These are phyloP conservation scores for Allantophomopsis cytisporea DNA, from an alignment of 2,329 filamentous ascomycete genomes.

Conservation along the genomic window DNA sequence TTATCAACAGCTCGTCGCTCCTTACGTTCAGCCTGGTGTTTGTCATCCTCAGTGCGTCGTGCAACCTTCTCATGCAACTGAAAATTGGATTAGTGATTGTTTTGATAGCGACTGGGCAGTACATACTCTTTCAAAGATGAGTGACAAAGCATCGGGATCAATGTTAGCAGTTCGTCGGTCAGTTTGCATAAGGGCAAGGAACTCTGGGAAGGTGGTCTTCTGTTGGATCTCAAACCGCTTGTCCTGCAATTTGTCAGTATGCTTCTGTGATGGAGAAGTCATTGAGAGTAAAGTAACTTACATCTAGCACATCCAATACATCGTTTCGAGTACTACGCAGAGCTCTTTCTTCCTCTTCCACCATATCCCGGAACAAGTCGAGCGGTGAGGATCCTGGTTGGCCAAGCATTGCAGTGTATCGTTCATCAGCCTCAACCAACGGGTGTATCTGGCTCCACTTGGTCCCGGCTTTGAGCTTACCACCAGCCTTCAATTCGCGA, in stretches of 20 bases:
- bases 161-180: constrained; percentile 83
- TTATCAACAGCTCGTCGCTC: constrained; percentile 77
- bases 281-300: constrained; percentile 27
- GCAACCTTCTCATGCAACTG: constrained; percentile 76
- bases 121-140: constrained; percentile 72
- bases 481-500: constrained; percentile 56
- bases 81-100: constrained; percentile 11
- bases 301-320: constrained; percentile 78
- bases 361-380: constrained; percentile 89
- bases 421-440: constrained; percentile 63
- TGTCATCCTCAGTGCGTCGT: constrained; percentile 74
- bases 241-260: constrained; percentile 40
- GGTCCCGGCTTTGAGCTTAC: constrained; percentile 76
- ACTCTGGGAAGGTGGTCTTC: constrained; percentile 81
- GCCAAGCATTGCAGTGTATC: constrained; percentile 73
- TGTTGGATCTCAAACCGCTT: constrained; percentile 82
- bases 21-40: constrained; percentile 66
- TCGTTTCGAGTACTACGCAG: constrained; percentile 70
- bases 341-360: constrained; percentile 88
- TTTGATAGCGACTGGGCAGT: background rate
- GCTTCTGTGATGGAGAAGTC: background rate
- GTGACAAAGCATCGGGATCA: constrained; percentile 61
- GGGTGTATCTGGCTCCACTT: constrained; percentile 81
- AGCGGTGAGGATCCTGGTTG: constrained; percentile 75
- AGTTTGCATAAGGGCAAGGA: constrained; percentile 66